These are phyloP conservation scores for Rhododendron williamsianum DNA, from an alignment of 148 eudicot species.

Conservation along the genomic window DNA sequence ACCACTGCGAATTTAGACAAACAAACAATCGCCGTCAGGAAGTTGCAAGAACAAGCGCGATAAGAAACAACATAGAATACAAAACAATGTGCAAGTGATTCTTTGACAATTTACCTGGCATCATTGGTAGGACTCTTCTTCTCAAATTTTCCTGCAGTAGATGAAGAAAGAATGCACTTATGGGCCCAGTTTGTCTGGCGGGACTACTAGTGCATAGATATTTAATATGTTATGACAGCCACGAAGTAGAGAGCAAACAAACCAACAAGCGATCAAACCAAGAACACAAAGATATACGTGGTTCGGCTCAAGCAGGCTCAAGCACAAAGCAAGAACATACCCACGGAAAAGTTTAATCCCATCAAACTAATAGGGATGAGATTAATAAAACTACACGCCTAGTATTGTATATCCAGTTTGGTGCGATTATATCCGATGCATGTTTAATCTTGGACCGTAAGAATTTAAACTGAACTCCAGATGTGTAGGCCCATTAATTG, in stretches of 20 bases:
- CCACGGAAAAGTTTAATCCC: not conserved
- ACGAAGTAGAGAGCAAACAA: too few relatives aligned
- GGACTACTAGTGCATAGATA: not conserved
- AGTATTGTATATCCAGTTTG: not conserved
- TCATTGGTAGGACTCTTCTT: conserved; percentile 30
- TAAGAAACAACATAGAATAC: not conserved
- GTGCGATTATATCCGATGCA: not conserved
- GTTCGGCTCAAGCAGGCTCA: too few relatives aligned
- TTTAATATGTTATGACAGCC: not conserved
- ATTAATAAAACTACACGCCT: not conserved
- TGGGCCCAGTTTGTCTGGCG: not conserved
- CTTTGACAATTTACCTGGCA: conserved; percentile 35
- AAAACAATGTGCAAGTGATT: not conserved
- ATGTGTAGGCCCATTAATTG: not conserved
- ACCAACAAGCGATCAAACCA: too few relatives aligned
- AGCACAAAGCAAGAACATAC: too few relatives aligned
- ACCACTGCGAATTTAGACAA: conserved; percentile 29
- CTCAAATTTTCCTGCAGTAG: conserved; percentile 47
- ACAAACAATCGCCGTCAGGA: too few relatives aligned
- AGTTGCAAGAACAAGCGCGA: not conserved
- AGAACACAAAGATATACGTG: too few relatives aligned
- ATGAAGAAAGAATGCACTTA: not conserved
- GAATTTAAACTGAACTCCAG: not conserved
- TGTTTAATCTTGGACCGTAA: not conserved
- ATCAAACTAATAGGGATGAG: not conserved